A percentile compares a stretch with the other conserved stretches of the same genome.
These are phyloP conservation scores for Blastobotrys mokoenaii DNA, from an alignment of 805 yeast species.

Conservation along the genomic window DNA sequence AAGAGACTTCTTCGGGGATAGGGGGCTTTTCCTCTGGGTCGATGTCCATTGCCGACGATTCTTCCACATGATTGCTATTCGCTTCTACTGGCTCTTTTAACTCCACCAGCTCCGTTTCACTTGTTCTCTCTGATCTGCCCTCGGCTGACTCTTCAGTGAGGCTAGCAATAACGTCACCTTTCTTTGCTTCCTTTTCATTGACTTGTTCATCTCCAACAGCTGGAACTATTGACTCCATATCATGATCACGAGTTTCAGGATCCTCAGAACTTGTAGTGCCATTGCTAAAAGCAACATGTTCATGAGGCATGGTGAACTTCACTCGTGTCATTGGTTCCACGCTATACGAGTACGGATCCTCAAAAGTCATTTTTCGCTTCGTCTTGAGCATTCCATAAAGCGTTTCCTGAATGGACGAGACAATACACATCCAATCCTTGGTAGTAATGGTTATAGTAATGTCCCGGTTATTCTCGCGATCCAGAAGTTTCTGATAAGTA, in stretches of 20 bases:
- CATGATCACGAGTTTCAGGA: too few species aligned
- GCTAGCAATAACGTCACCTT: neutral
- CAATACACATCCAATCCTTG: constrained; percentile 16
- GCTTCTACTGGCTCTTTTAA: too few species aligned
- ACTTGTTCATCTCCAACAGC: neutral
- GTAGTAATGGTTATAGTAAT: constrained; percentile 11
- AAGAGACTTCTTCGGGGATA: too few species aligned
- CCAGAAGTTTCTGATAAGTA: constrained; percentile 4
- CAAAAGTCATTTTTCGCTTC: constrained; percentile 9
- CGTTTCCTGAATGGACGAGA: constrained; percentile 12
- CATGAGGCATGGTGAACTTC: constrained; percentile 13
- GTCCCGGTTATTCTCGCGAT: constrained; percentile 3
- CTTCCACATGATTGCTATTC: too few species aligned
- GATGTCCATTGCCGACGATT: too few species aligned
- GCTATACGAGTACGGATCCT: constrained; percentile 15
- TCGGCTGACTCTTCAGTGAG: neutral
- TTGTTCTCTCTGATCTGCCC: too few species aligned
- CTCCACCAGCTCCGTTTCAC: too few species aligned
- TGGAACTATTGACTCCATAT: too few species aligned
- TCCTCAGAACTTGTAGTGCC: too few species aligned
- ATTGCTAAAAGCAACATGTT: neutral
- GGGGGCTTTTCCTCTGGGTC: too few species aligned
- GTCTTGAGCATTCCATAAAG: constrained; percentile 7
- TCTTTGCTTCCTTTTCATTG: neutral
- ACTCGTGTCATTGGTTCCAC: constrained; percentile 10